Percentiles rank a stretch among this genome's conserved stretches.
Evolutionary conservation across 2,329 filamentous ascomycete genomes (phyloP).

Genomic region (Trichoderma semiorbis): DNA sequence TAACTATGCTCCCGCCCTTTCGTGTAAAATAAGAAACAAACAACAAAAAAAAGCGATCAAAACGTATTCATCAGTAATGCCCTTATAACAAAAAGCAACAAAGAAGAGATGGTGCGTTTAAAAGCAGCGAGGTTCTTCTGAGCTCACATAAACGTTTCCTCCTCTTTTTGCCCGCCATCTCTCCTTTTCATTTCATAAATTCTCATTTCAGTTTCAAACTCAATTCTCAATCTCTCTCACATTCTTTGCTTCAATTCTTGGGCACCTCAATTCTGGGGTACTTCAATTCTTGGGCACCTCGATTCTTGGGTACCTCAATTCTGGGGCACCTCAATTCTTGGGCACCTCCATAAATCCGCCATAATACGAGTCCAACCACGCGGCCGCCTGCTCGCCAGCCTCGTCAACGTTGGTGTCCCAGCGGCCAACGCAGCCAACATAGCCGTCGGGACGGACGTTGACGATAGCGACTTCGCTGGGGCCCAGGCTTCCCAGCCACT

Average conservation of each 20-base stretch:
- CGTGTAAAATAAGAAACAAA: not conserved
- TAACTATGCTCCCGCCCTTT: not conserved
- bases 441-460: conserved; percentile 70
- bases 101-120: not conserved
- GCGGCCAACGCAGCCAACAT: conserved; percentile 61
- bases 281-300: too few relatives aligned
- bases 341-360: conserved; percentile 53
- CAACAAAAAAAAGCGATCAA: not conserved
- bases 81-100: not conserved
- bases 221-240: not conserved
- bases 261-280: conserved; percentile 38
- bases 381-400: conserved; percentile 49
- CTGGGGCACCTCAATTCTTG: not conserved
- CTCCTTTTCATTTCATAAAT: not conserved
- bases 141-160: not conserved
- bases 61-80: not conserved
- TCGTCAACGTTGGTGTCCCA: conserved; percentile 52
- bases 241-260: not conserved
- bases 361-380: conserved; percentile 55
- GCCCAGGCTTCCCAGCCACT: conserved; percentile 62
- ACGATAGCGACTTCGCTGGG: conserved; percentile 59
- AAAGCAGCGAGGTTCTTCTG: not conserved
- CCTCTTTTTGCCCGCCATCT: not conserved
- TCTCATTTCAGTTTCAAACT: not conserved
- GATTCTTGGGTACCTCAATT: too few relatives aligned